A percentile compares a stretch with the other conserved stretches of the same genome.
Conservation (phyloP, 805 yeast species). For the Nakazawaea populi region DNA sequence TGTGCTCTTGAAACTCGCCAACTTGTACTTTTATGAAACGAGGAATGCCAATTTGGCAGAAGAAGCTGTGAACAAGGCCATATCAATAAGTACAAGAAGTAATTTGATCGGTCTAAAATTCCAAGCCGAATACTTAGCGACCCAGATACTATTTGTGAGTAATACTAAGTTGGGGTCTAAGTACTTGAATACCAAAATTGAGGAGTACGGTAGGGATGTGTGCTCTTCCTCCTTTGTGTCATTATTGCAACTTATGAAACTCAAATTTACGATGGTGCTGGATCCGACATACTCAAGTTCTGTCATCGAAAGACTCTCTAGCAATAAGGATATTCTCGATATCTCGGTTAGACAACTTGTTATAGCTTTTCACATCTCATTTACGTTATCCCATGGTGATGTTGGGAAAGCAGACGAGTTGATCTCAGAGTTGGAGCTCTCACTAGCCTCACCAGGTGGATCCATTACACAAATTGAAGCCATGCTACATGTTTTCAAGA, state of each 20-base stretch:
- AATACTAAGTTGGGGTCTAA: slow-evolving; percentile 22
- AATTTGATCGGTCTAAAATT: slow-evolving; percentile 20
- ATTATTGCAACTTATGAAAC: slow-evolving; percentile 27
- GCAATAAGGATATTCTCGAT: slow-evolving; percentile 5
- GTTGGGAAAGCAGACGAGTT: slow-evolving; percentile 16
- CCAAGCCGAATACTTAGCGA: slow-evolving; percentile 29
- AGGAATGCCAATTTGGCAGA: slow-evolving; percentile 34
- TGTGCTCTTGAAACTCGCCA: slow-evolving; percentile 30
- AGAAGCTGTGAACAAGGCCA: slow-evolving; percentile 27
- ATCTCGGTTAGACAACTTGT: slow-evolving; percentile 18
- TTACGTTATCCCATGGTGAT: slow-evolving; percentile 25
- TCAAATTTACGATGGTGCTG: slow-evolving; percentile 23
- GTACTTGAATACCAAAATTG: slow-evolving; percentile 24
- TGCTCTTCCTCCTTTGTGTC: slow-evolving; percentile 15
- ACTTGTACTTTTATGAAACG: slow-evolving; percentile 35
- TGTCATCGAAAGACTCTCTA: slow-evolving; percentile 13
- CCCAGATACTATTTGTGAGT: slow-evolving; percentile 28
- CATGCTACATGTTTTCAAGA: slow-evolving; percentile 21
- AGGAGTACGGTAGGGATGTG: slow-evolving; percentile 15
- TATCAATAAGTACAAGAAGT: slow-evolving; percentile 24
- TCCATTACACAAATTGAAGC: slow-evolving; percentile 28
- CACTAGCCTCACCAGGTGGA: not conserved
- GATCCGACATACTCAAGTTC: slow-evolving; percentile 21
- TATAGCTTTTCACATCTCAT: slow-evolving; percentile 24
- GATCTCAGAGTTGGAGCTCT: slow-evolving; percentile 15